These are phyloP conservation scores for Mercurialis annua DNA, from an alignment of 345 rosid species.

Conservation along the genomic window DNA sequence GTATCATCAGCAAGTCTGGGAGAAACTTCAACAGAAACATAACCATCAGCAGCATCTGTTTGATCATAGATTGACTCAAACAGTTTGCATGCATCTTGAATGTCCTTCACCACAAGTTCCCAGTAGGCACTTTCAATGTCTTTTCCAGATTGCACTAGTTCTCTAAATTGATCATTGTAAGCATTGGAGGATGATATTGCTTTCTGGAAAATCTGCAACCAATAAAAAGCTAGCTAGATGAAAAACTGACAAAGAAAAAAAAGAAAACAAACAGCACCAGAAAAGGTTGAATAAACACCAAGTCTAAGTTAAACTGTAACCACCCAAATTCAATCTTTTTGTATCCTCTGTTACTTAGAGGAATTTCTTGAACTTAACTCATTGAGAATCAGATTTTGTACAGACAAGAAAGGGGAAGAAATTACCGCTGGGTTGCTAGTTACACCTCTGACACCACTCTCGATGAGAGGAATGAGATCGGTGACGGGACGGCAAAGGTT, in stretches of 20 bases:
- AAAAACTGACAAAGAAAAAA: not conserved
- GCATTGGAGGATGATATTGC: slow-evolving; percentile 96
- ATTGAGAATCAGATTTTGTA: not conserved
- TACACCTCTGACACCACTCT: slow-evolving; percentile 91
- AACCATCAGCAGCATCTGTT: slow-evolving; percentile 91
- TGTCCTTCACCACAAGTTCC: slow-evolving; percentile 98
- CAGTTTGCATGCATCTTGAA: slow-evolving; percentile 95
- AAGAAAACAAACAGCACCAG: not conserved
- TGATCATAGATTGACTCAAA: slow-evolving; percentile 90
- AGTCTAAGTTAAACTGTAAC: not conserved
- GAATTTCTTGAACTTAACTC: not conserved
- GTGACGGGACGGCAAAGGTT: slow-evolving; percentile 96
- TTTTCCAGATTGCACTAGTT: slow-evolving; percentile 84
- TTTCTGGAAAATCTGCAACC: slow-evolving; percentile 91
- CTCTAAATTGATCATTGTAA: slow-evolving; percentile 95
- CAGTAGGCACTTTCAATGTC: slow-evolving; percentile 88
- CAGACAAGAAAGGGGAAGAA: not conserved
- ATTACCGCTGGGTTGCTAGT: slow-evolving; percentile 99
- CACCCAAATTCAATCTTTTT: not conserved
- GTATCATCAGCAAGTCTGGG: slow-evolving; percentile 95
- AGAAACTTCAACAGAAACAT: slow-evolving; percentile 97
- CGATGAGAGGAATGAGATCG: slow-evolving; percentile 79
- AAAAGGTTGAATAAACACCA: not conserved
- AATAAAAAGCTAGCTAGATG: not conserved
- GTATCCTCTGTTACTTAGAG: not conserved